phyloP scores from a whole-genome alignment of 805 yeast genomes.

The Cyberlindnera euphorbiae region DNA sequence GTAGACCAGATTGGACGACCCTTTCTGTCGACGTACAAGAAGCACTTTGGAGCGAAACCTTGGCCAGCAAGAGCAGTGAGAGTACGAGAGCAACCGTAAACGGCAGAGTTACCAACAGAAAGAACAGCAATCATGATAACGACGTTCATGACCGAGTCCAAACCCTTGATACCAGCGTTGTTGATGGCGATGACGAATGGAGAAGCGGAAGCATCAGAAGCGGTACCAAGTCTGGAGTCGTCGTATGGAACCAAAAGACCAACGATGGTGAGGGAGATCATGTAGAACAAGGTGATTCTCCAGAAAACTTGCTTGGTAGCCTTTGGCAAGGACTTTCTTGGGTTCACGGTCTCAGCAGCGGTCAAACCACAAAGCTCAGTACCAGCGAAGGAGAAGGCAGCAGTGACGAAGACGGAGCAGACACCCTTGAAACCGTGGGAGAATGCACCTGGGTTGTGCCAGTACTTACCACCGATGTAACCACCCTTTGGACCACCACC shows the following conservation, averaged over 20 bases:
- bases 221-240: constrained; percentile 43
- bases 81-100: constrained; percentile 53
- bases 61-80: constrained; percentile 47
- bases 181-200: constrained; percentile 73
- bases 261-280: constrained; percentile 48
- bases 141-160: constrained; percentile 59
- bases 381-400: constrained; percentile 68
- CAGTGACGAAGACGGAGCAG: constrained; percentile 54
- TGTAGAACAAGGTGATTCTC: constrained; percentile 70
- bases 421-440: constrained; percentile 48
- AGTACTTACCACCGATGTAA: constrained; percentile 39
- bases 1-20: constrained; percentile 55
- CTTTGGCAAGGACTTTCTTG: constrained; percentile 44
- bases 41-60: constrained; percentile 45
- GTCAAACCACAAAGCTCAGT: constrained; percentile 55
- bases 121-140: constrained; percentile 56
- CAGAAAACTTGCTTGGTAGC: constrained; percentile 55
- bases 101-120: constrained; percentile 26
- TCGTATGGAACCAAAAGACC: constrained; percentile 73
- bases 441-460: constrained; percentile 62
- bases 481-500: constrained; percentile 55
- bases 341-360: constrained; percentile 43
- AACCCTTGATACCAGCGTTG: constrained; percentile 54
- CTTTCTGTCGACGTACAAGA: constrained; percentile 42
- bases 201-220: constrained; percentile 62